phyloP scores from a whole-genome alignment of 129 eudicot species.

The carrot (Daucus carota) region DNA sequence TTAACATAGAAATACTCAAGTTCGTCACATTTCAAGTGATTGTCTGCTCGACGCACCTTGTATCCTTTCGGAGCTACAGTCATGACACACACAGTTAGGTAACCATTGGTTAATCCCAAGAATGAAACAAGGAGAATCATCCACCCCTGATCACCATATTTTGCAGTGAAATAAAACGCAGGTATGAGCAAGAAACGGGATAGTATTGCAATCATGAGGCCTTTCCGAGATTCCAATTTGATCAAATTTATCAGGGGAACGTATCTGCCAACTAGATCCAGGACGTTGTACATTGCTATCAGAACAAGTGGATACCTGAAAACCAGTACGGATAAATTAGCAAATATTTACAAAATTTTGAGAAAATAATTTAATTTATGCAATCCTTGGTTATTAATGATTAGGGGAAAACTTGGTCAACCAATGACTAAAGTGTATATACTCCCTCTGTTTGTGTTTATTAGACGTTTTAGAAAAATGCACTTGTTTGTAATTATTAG shows the following conservation, averaged over 20 bases:
- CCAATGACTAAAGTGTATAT: no score
- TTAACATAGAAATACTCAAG: neutral
- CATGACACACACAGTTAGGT: constrained; percentile 68
- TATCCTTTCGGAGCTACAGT: constrained; percentile 61
- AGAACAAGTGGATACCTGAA: constrained; percentile 61
- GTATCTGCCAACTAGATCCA: constrained; percentile 58
- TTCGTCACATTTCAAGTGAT: neutral
- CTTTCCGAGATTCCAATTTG: constrained; percentile 45
- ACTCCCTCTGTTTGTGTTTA: no score
- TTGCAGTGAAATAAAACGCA: constrained; percentile 64
- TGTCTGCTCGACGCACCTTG: constrained; percentile 33
- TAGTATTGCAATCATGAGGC: constrained; percentile 32
- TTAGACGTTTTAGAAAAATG: no score
- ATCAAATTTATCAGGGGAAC: constrained; percentile 40
- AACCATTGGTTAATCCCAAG: constrained; percentile 61
- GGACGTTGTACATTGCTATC: constrained; percentile 56
- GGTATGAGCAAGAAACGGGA: constrained; percentile 61
- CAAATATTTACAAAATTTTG: neutral
- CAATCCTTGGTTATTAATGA: neutral
- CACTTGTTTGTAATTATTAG: no score
- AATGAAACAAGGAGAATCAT: constrained; percentile 59
- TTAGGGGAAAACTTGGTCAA: neutral
- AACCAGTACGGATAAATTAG: neutral
- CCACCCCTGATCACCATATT: constrained; percentile 66
- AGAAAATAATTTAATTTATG: neutral